Evolutionary conservation across 208 protist species (phyloP).

Genomic region (Leishmania martiniquensis): DNA sequence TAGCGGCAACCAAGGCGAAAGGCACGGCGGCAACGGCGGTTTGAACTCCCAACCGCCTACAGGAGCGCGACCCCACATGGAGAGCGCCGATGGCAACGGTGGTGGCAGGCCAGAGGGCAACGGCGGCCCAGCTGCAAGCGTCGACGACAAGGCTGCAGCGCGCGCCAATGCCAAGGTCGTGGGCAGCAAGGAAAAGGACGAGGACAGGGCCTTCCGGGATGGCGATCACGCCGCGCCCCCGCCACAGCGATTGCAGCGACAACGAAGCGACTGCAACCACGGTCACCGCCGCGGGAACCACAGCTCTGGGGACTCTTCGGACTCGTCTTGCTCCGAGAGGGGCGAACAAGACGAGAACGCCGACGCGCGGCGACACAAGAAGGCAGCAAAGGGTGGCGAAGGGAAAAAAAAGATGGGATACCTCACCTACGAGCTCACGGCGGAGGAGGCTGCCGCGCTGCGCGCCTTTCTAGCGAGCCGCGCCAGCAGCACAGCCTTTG

Average conservation of each 20-base stretch:
- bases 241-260: neutral
- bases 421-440: slow-evolving; percentile 81
- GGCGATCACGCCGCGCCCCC: slow-evolving; percentile 2
- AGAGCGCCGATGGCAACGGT: neutral
- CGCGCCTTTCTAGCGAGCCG: slow-evolving; percentile 48
- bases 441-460: slow-evolving; percentile 71
- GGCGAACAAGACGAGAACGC: slow-evolving; percentile 17
- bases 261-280: neutral
- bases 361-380: neutral
- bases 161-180: neutral
- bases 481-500: slow-evolving; percentile 27
- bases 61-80: neutral
- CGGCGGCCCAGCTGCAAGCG: neutral
- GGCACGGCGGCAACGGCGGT: neutral
- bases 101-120: too few relatives aligned
- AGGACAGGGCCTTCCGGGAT: neutral
- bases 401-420: slow-evolving; percentile 75
- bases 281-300: neutral
- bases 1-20: neutral
- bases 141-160: neutral
- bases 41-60: neutral
- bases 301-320: slow-evolving; percentile 1
- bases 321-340: neutral
- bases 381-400: neutral
- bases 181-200: neutral